Evolutionary conservation across 768 basidiomycete genomes (phyloP), one percentile per base, ranked within the genome.

Genomic region (Boletellus emodensis): DNA sequence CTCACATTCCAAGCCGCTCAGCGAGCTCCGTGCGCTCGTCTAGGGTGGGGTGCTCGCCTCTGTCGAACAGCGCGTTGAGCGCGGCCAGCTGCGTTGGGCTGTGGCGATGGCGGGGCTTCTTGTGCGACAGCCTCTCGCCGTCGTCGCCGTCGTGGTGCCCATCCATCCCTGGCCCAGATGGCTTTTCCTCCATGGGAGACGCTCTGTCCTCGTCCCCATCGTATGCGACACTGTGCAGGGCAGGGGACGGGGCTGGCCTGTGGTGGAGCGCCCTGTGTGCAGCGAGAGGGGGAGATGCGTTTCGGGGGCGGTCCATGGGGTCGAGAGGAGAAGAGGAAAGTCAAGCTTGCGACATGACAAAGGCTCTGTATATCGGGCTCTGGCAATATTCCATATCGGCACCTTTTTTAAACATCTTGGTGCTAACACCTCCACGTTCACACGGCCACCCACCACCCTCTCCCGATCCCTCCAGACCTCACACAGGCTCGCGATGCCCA

Each of bases 31-130:
- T 76, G 57, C 88, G 80, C 49, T 81, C 77, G 45, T 86, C 83
- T 45, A 87, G 73, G 46, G 82, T 68, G 15, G 88, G 88, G 68
- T 89, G 87, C 61, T 87, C 86, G 39, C 81, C 80, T 66, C 78
- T 77, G 57, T 88, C 87, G 58, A 83, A 91, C 57, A 90, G 82
- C 63, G 82, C 80, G 66, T 90, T 90, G 63, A 91, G 75, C 26
- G 85, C 85, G 18, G 80, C 79, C 28, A 90, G 78, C 68, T 90
- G 89, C 28, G 72, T 71, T 15, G 84, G 81, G 34, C 80, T 80
- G 61, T 90, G 88, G 42, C 88, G 81, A 69, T 89, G 85, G 55
- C 88, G 79, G 41, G 87, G 84, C 64, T 90, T 89, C 79, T 89
- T 89, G 46, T 57, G 46, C 7, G 55, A 44, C 1, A 61, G 1